Base-by-base conservation (phyloP, 768 basidiomycete species). In the Sporobolomyces roseus region DNA sequence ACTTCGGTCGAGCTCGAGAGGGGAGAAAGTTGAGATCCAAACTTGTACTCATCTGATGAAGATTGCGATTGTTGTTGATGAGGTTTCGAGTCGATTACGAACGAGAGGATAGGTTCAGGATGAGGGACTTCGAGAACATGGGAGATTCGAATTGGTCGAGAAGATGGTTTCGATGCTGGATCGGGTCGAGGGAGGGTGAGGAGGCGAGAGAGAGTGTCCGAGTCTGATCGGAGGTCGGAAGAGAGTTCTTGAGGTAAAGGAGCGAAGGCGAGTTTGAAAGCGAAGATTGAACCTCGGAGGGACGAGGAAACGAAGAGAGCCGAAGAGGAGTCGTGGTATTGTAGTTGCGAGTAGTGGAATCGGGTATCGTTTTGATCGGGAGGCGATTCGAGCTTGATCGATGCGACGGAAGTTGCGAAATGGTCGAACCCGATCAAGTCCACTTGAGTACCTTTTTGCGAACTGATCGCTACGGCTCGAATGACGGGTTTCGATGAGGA, bases 1-100 rank as follows among this genome's bases (percentile, higher is more conserved):
- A 14, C 27, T 9, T 25, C 41, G 17, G 62, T 65, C 61, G 61
- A 58, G 27, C 46, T 46, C 53, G 63, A n/a, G n/a, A n/a, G n/a
- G n/a, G n/a, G n/a, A n/a, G n/a, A n/a, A n/a, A n/a, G n/a, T n/a
- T n/a, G n/a, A n/a, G n/a, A n/a, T n/a, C n/a, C n/a, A n/a, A n/a
- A n/a, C n/a, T n/a, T n/a, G n/a, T n/a, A n/a, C n/a, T n/a, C n/a
- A n/a, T n/a, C n/a, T n/a, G n/a, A n/a, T n/a, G n/a, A n/a, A n/a
- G n/a, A n/a, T n/a, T n/a, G n/a, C n/a, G n/a, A n/a, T n/a, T n/a
- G n/a, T n/a, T n/a, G n/a, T n/a, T n/a, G n/a, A n/a, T n/a, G 41
- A 17, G 21, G 3, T 12, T 1, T 0, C 2, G 16, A 7, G 4
- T 29, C 33, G 27, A 48, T 16, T 2, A 48, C 33, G 38, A 36